phyloP scores from a whole-genome alignment of 805 yeast species.

The Cyberlindnera mississippiensis region DNA sequence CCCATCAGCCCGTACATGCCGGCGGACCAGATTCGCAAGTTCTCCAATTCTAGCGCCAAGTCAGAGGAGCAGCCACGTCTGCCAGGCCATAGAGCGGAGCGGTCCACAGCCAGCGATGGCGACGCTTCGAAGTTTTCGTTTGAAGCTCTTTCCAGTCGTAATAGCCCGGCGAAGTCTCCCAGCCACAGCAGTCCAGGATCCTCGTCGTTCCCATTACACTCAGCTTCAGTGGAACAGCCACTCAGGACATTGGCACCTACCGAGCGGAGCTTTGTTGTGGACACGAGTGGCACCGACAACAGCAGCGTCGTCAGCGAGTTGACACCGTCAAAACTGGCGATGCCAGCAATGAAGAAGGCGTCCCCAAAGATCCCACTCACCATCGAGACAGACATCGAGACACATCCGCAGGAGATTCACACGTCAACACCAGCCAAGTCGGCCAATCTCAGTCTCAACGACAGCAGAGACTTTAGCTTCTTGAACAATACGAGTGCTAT shows the following conservation, averaged over 20 bases:
- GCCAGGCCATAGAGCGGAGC: background rate
- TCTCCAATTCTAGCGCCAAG: conserved; percentile 14
- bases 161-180: conserved; percentile 4
- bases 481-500: conserved; percentile 23
- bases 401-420: background rate
- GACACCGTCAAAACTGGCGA: conserved; percentile 14
- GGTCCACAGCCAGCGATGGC: conserved; percentile 11
- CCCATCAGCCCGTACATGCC: conserved; percentile 18
- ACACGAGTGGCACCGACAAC: background rate
- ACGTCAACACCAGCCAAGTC: conserved; percentile 16
- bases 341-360: conserved; percentile 1
- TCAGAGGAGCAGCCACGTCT: conserved; percentile 10
- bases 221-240: background rate
- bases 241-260: too few relatives aligned
- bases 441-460: conserved; percentile 4
- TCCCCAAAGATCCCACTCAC: conserved; percentile 18
- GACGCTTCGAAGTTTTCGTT: conserved; percentile 21
- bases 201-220: background rate
- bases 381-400: conserved; percentile 9
- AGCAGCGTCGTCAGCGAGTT: conserved; percentile 19
- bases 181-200: conserved; percentile 1
- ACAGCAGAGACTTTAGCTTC: conserved; percentile 24
- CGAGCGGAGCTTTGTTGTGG: background rate
- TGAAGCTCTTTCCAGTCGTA: conserved; percentile 5
- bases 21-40: conserved; percentile 13